Evolutionary conservation across 768 basidiomycete genomes (phyloP).

Genomic region (Chiua virens): DNA sequence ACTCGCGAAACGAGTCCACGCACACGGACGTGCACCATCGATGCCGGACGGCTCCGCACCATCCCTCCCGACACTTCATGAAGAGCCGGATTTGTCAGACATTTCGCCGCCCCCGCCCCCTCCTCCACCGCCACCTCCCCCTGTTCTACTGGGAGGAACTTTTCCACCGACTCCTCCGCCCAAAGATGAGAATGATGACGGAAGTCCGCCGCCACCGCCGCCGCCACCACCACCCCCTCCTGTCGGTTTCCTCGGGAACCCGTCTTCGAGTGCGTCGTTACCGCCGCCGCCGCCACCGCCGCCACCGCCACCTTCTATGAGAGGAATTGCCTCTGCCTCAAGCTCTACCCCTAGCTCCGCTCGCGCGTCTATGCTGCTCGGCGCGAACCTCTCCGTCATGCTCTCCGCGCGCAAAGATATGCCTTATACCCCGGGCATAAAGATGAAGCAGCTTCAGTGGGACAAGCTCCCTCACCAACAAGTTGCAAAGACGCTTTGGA

Average conservation of each 20-base stretch:
- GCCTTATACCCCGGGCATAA: constrained; percentile 76
- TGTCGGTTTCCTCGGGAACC: constrained; percentile 30
- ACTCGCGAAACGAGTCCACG: constrained; percentile 56
- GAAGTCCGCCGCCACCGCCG: constrained; percentile 32
- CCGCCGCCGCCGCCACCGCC: constrained; percentile 39
- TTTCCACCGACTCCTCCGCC: constrained; percentile 11
- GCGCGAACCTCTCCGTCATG: constrained; percentile 55
- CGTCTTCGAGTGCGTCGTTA: constrained; percentile 20
- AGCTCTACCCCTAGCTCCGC: constrained; percentile 46
- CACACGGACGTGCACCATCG: constrained; percentile 45
- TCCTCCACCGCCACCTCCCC: constrained; percentile 12
- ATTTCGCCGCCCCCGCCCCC: constrained; percentile 25
- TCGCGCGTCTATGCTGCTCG: constrained; percentile 60
- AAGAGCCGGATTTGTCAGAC: constrained; percentile 33
- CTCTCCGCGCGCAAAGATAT: constrained; percentile 79
- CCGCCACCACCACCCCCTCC: constrained; percentile 38
- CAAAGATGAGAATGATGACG: constrained; percentile 14
- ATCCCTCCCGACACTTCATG: constrained; percentile 39
- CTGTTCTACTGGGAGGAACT: constrained; percentile 3
- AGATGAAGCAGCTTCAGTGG: constrained; percentile 99
- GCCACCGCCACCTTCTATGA: constrained; percentile 32
- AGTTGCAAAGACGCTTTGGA: constrained; percentile 85
- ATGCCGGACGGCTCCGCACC: constrained; percentile 36
- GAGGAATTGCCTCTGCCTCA: constrained; percentile 33
- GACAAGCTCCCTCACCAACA: constrained; percentile 94